Percentiles rank a stretch among this genome's conserved stretches.
phyloP scores from a whole-genome alignment of 139 green algal genomes.

The Picochlorum sp. region DNA sequence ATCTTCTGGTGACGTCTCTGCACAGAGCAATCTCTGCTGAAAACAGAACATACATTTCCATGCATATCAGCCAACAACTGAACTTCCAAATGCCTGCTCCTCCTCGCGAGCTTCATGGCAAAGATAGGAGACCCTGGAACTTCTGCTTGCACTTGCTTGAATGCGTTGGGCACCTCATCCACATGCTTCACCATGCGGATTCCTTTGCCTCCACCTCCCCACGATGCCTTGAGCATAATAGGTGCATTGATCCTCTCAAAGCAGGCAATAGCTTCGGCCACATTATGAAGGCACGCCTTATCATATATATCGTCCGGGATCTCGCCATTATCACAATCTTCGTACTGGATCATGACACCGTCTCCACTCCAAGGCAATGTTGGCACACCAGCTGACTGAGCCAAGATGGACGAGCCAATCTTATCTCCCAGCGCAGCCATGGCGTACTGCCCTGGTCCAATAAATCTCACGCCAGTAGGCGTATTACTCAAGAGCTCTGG shows the following conservation, averaged over 20 bases:
- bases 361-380: conserved; percentile 88
- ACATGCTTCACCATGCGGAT: conserved; percentile 73
- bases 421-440: conserved; percentile 98
- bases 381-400: conserved; percentile 69
- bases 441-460: conserved; percentile 67
- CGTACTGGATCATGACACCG: conserved; percentile 56
- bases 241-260: conserved; percentile 84
- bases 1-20: conserved; percentile 98
- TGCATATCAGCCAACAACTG: conserved; percentile 89
- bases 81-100: conserved; percentile 85
- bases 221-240: conserved; percentile 95
- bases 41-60: conserved; percentile 80
- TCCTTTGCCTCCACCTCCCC: conserved; percentile 95
- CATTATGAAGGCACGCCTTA: conserved; percentile 57
- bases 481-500: conserved; percentile 55
- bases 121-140: conserved; percentile 95
- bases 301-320: conserved; percentile 71
- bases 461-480: conserved; percentile 70
- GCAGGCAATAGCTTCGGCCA: conserved; percentile 58
- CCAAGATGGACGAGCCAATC: conserved; percentile 86
- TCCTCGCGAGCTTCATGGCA: conserved; percentile 90
- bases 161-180: conserved; percentile 33
- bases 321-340: conserved; percentile 44
- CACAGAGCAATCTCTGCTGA: conserved; percentile 86
- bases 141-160: conserved; percentile 77